Evolutionary conservation across 768 basidiomycete species (phyloP), one percentile per base, ranked within the genome.

Genomic region (Tricholoma sp.): DNA sequence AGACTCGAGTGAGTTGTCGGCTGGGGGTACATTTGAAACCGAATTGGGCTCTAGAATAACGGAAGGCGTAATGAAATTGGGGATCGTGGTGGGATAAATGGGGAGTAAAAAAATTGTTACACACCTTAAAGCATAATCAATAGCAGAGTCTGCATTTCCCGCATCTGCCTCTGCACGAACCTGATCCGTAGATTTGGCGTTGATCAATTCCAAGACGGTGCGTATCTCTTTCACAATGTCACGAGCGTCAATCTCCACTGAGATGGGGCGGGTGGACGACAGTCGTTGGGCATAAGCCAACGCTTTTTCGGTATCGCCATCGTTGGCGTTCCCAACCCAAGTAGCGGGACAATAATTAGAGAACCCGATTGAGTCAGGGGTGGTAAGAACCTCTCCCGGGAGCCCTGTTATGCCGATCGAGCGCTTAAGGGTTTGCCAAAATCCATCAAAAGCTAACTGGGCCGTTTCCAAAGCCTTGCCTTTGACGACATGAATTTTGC

Each of bases 401-500:
- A 53, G 19, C 18, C 24, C 56, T 2, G 41, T 34, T 19, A 60
- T 14, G 7, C 62, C 62, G 5, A 47, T 54, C 6, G 29, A n/a
- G 29, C 31, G 34, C 37, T 52, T 50, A 4, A 60, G 46, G 4
- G 16, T 24, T 8, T 52, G 18, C 62, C 62, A 60, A 14, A 58
- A 24, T n/a, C 37, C 21, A 11, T 50, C 37, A 46, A 63, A 63
- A 12, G 57, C 43, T 46, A 39, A 41, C 22, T 60, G 57, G 6
- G 35, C 57, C 14, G 39, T 46, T 3, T 10, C 21, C 16, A 47
- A 47, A 21, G 59, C 27, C 14, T 21, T 41, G 12, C 54, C 59
- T 16, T 35, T 56, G 21, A 63, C 54, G 16, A 65, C 56, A 4
- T 61, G 59, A 24, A 73, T 60, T 18, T 55, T 66, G 56, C 68